Base-by-base conservation (phyloP, 2,329 filamentous ascomycete genomes). In the Aspergillus alliaceus region DNA sequence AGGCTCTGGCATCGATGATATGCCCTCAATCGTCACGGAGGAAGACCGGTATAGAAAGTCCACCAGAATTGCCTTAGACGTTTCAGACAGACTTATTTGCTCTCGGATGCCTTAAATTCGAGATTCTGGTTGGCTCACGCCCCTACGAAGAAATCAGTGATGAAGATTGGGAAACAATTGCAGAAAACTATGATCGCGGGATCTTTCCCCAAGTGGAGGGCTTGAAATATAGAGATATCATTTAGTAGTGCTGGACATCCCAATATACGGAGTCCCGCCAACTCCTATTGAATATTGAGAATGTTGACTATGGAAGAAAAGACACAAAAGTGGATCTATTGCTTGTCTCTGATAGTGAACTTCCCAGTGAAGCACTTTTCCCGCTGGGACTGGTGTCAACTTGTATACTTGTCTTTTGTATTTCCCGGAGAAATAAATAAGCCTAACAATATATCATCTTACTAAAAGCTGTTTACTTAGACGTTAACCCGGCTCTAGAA, bases 321-420 rank as follows among this genome's bases (percentile, higher is more conserved):
- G 34, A 27, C 29, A 11, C 15, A 40, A 51, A 32, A 39, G 32
- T 20, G 18, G 22, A 51, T 39, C n/a, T 15, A 7, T 34, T 39
- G 35, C n/a, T 51, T 18, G 18, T 20, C n/a, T 51, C 24, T 51
- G 32, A 35, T 35, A 35, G 29, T 25, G 14, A 39, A 27, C 20
- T 34, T 25, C 49, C 49, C 49, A 25, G 34, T 27, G 18, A 24
- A 15, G 49, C 49, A 14, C 49, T 40, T 51, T 9, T 51, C n/a
- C 49, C 34, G 11, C 34, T 51, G 15, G 49, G 49, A 34, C 31
- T 51, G 24, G 15, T 51, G 49, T 15, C 49, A 25, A 40, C 24
- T 39, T 31, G 32, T 39, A 25, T 51, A 27, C 34, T 51, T 51
- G 49, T 34, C 34, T 39, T 39, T 51, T 51, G 24, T 51, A 51